Evolutionary conservation across 2,329 filamentous ascomycete species (phyloP).

Genomic region (Aureobasidium sp.): DNA sequence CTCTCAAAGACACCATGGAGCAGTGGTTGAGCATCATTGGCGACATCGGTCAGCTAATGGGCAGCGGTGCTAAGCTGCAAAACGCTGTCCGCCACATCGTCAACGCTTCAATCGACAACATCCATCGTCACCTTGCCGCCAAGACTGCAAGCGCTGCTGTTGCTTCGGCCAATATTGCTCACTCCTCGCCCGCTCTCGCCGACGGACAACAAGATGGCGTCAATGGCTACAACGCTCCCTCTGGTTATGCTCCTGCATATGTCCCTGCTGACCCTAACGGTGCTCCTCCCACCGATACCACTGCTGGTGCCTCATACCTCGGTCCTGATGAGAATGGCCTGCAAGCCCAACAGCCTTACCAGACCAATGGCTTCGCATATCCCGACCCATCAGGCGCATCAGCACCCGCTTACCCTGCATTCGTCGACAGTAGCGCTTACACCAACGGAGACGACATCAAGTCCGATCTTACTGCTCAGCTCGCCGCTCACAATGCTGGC

Average conservation of each 20-base stretch:
- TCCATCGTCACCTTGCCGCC: constrained; percentile 39
- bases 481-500: constrained; percentile 19
- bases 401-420: constrained; percentile 23
- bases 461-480: constrained; percentile 17
- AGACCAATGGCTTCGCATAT: constrained; percentile 18
- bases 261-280: constrained; percentile 5
- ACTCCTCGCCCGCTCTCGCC: constrained; percentile 1
- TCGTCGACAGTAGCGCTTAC: constrained; percentile 8
- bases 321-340: constrained; percentile 25
- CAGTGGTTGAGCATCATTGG: constrained; percentile 62
- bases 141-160: constrained; percentile 37
- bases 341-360: constrained; percentile 21
- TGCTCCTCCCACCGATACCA: constrained; percentile 21
- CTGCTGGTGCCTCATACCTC: constrained; percentile 26
- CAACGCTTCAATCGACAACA: constrained; percentile 40
- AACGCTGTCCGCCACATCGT: constrained; percentile 44
- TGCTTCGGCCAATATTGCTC: constrained; percentile 27
- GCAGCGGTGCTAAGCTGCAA: constrained; percentile 45
- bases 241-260: constrained; percentile 12
- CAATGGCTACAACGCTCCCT: constrained; percentile 18
- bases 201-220: neutral
- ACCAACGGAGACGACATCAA: constrained; percentile 18
- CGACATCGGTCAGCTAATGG: constrained; percentile 59
- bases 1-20: constrained; percentile 61
- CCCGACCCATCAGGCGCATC: constrained; percentile 21